Conservation (phyloP, 345 rosid genomes). For the Sonneratia caseolaris region DNA sequence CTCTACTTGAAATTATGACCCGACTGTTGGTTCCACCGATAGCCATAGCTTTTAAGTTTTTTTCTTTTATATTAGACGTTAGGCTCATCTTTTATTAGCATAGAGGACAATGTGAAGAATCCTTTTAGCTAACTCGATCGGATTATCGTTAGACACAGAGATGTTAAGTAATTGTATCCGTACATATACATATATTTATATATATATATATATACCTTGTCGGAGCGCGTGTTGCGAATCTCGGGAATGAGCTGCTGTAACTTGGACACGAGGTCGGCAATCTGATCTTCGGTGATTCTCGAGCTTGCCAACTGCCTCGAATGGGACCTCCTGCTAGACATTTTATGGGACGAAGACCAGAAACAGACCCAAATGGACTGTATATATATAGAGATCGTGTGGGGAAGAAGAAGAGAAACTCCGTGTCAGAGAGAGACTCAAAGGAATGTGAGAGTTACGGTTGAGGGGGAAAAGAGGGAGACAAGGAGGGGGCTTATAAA, state of each 20-base stretch:
- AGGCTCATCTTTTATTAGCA: too few species aligned
- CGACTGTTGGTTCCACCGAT: too few species aligned
- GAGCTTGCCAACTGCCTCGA: conserved; percentile 55
- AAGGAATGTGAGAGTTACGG: neutral
- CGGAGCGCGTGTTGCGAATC: conserved; percentile 56
- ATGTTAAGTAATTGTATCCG: too few species aligned
- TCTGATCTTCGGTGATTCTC: conserved; percentile 70
- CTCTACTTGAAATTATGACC: too few species aligned
- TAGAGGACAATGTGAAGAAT: too few species aligned
- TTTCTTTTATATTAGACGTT: too few species aligned
- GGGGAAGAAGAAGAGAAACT: neutral
- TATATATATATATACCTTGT: conserved; percentile 39
- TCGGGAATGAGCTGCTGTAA: conserved; percentile 84
- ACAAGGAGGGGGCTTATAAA: neutral
- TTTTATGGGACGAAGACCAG: conserved; percentile 12
- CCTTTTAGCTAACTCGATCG: too few species aligned
- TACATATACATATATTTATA: too few species aligned
- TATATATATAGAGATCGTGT: neutral
- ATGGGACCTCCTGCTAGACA: conserved; percentile 87
- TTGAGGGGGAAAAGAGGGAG: neutral
- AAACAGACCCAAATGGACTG: neutral
- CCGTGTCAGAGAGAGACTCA: neutral
- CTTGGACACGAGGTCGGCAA: conserved; percentile 69
- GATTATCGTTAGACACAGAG: too few species aligned
- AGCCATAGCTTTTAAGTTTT: too few species aligned